Conservation (phyloP, 2,329 filamentous ascomycete species). For the Arthrobotrys musiformis region DNA sequence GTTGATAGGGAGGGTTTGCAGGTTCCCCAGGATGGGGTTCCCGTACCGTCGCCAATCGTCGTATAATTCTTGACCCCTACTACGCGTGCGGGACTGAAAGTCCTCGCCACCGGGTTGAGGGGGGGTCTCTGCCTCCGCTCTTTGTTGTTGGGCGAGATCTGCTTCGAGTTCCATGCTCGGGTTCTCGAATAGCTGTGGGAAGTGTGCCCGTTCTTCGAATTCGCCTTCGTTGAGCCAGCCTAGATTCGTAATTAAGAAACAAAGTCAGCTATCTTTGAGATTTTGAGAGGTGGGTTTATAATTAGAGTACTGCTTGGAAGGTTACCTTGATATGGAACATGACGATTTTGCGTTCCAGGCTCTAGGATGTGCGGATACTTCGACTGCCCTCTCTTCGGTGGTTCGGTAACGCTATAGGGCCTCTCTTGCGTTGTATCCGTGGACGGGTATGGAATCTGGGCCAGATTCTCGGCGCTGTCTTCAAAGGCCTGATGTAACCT, state of each 20-base stretch:
- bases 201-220: constrained; percentile 17
- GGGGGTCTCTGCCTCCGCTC: background rate
- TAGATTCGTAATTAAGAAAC: background rate
- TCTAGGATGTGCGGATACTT: no score
- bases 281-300: no score
- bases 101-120: background rate
- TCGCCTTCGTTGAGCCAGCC: constrained; percentile 4
- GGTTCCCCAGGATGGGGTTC: constrained; percentile 24
- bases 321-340: background rate
- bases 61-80: background rate
- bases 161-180: constrained; percentile 16
- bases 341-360: background rate
- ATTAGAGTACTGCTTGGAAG: no score
- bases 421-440: background rate
- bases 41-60: constrained; percentile 10
- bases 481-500: background rate
- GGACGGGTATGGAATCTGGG: background rate
- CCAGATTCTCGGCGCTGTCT: background rate
- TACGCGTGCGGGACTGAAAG: background rate
- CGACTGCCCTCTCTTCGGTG: background rate
- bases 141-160: background rate
- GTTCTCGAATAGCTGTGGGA: constrained; percentile 12
- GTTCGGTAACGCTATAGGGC: background rate
- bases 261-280: background rate
- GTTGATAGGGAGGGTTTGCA: constrained; percentile 6